Evolutionary conservation across 257 asterid species (phyloP), one percentile per base, ranked within the genome.

Genomic region (Handroanthus guayacan): DNA sequence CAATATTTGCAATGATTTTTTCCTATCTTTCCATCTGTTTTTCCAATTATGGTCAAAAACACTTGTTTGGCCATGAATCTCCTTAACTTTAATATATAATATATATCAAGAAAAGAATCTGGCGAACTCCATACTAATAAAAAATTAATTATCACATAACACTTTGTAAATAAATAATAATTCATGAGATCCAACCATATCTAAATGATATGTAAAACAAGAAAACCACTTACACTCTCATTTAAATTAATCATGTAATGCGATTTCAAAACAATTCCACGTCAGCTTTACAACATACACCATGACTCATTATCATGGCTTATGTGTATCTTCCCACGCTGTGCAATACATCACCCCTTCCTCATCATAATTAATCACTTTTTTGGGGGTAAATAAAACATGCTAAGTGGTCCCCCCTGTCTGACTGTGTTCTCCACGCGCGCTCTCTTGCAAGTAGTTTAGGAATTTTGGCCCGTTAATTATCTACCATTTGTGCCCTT

Each of bases 181-280:
- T 72, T 18, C 17, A 34, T 13, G 11, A 60, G 58, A 72, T 60
- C 60, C 69, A 60, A 72, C 9, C 75, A 54, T 71, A 71, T 71
- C 55, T 55, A 3, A n/a, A 68, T 47, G 3, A 31, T 16, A 14
- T 6, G 45, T 17, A 44, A 57, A 25, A 37, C 34, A 70, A 25
- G 18, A 51, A 52, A 36, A 34, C n/a, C 63, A 7, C 50, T 10
- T 13, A 6, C 16, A 58, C n/a, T 20, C 64, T 18, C 7, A 34
- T 12, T 31, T 36, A 25, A 2, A 0, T 9, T 9, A 7, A 31
- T 11, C 34, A 25, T 25, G 1, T 25, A 61, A 61, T 5, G 50
- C 45, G 37, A n/a, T 62, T 63, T 39, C 50, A 63, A 25, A 12
- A 8, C 11, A 64, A 43, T 39, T 64, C 5, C 52, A 17, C 50